These are phyloP conservation scores for Grifola frondosa DNA, from an alignment of 1,284 basidiomycete genomes.

Conservation along the genomic window DNA sequence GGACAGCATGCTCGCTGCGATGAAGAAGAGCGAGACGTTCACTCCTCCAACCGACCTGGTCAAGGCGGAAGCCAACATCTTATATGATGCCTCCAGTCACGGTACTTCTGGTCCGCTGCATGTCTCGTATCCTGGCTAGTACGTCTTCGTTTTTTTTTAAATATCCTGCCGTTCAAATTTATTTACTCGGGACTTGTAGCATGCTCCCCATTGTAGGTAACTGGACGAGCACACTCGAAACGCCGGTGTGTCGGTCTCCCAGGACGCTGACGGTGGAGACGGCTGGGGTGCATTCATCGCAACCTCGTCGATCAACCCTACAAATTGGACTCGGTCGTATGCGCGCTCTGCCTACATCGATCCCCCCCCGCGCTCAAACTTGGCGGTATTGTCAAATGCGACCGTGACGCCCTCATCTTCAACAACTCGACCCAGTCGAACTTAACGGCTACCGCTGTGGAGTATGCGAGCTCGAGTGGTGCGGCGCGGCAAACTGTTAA, in stretches of 20 bases:
- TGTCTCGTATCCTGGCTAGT: slow-evolving; percentile 52
- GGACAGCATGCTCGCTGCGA: slow-evolving; percentile 47
- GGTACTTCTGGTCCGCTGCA: slow-evolving; percentile 49
- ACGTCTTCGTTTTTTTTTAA: slow-evolving; percentile 23
- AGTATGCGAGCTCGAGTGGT: slow-evolving; percentile 44
- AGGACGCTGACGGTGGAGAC: slow-evolving; percentile 49
- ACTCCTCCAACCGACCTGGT: slow-evolving; percentile 38
- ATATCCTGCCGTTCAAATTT: neutral
- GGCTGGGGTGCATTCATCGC: slow-evolving; percentile 57
- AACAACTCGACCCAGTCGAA: slow-evolving; percentile 37
- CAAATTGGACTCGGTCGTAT: slow-evolving; percentile 68
- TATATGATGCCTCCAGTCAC: slow-evolving; percentile 40
- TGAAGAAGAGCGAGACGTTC: slow-evolving; percentile 56
- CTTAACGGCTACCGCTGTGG: slow-evolving; percentile 54
- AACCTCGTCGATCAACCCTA: slow-evolving; percentile 62
- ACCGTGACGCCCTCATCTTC: slow-evolving; percentile 64
- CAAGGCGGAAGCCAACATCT: slow-evolving; percentile 37
- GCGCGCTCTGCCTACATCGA: slow-evolving; percentile 71
- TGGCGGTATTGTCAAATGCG: slow-evolving; percentile 56
- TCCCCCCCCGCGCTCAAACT: slow-evolving; percentile 57
- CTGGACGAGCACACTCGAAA: slow-evolving; percentile 51
- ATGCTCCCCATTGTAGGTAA: slow-evolving; percentile 48
- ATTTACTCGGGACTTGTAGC: slow-evolving; percentile 24
- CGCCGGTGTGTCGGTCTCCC: slow-evolving; percentile 41
- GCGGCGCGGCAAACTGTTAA: slow-evolving; percentile 40